Base-by-base conservation (phyloP, 169 alveolate species). In the Cryptosporidium bovis region DNA sequence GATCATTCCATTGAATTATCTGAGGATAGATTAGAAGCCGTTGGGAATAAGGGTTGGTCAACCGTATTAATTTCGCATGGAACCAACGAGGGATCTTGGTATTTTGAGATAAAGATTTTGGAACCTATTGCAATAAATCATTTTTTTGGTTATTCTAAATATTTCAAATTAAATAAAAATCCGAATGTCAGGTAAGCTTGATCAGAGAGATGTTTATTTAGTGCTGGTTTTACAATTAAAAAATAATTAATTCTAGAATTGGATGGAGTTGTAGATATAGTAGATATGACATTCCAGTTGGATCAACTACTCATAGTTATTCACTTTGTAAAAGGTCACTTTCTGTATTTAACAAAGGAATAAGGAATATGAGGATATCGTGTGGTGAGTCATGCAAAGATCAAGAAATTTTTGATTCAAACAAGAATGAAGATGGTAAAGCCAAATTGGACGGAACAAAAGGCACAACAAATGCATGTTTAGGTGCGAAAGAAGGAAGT, bases 221-320 rank as follows among this genome's bases (percentile, higher is more conserved):
- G 33, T 20, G 18, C 6, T 6, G 1, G 18, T 33, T 5, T 62
- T 62, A 1, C 64, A 55, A 20, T 55, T 55, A 7, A 55, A 20
- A 15, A 20, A 6, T 18, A 1, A 27, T 4, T 27, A 62, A 62
- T 62, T 48, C 29, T 15, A 77, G 87, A 33, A 71, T 77, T 60
- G 87, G 87, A 2, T 77, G 87, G 87, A 60, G 77, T 31, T 77
- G 87, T 31, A 77, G 87, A 29, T 77, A 77, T 33, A 60, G 34
- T 29, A 29, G 87, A 36, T 46, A 44, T 24, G 87, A 77, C 44
- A 34, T 62, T 24, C 87, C 87, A 18, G 64, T 77, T 24, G 87
- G 87, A 1, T 12, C 87, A 5, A 55, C 64, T n/a, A 16, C 64
- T 36, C 64, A 46, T 62, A 64, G 87, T 48, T 77, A 60, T 27